Evolutionary conservation across 108 stramenopile genomes (phyloP), one percentile per base, ranked within the genome.

Genomic region (Pinguiococcus pyrenoidosus): DNA sequence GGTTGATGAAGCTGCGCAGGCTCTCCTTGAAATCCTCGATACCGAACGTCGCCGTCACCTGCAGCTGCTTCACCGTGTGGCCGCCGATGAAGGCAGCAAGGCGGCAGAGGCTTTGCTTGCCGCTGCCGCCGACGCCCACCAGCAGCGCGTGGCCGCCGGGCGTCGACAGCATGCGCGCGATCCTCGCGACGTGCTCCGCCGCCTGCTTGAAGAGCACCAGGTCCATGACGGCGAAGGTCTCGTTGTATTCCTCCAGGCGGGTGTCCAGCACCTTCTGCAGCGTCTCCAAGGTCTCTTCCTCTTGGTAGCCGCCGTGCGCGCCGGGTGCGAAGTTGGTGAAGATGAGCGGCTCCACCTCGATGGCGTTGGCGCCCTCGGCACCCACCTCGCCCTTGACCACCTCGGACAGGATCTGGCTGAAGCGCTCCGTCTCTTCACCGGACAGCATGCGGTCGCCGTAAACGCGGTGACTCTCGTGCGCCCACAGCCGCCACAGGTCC

Each of bases 81-180:
- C 44, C 55, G 46, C 71, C 67, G 23, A 72, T 38, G 62, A 62
- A 55, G n/a, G 53, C 46, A 0, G 71, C 71, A 3, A 72, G 54
- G 2, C 32, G 20, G 7, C 57, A 32, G 12, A 69, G 46, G 32
- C 61, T 63, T 44, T 69, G 68, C 54, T 69, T 69, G 0, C 68
- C 68, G 23, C 44, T 47, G n/a, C 68, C 68, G 30, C 68, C 68
- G 3, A 69, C 68, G 1, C 68, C 68, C 14, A 69, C 52, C 20
- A 69, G 32, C 23, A 69, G 46, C 7, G 68, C 68, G 29, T 69
- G 46, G 20, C 68, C 68, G 1, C 56, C 55, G 22, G 68, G 68
- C 5, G 34, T 24, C 32, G 36, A 39, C 4, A 69, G 16, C 32
- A 69, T 69, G 25, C 68, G 38, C 16, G 68, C 51, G 14, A 69